Percentiles rank a stretch among this genome's conserved stretches.
Conservation (phyloP, 2,329 filamentous ascomycete species). For the Penicillium brasilianum region DNA sequence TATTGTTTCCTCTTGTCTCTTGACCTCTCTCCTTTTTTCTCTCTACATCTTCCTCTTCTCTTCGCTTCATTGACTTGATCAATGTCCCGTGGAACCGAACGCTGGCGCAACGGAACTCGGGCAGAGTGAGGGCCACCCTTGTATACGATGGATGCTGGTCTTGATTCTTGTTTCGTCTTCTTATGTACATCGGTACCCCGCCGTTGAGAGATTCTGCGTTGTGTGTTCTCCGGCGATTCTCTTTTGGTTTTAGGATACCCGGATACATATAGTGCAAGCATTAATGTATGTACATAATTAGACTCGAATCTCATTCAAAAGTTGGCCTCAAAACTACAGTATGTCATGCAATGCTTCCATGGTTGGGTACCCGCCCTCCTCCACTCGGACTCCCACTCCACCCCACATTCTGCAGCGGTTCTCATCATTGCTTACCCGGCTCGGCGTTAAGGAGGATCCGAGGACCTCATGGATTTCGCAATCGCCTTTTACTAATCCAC, state of each 20-base stretch:
- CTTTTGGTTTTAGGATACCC: slow-evolving; percentile 22
- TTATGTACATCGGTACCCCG: slow-evolving; percentile 26
- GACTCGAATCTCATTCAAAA: slow-evolving; percentile 27
- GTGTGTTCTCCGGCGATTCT: slow-evolving; percentile 11
- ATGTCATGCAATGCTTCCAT: no score
- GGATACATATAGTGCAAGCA: slow-evolving; percentile 32
- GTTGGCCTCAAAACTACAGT: slow-evolving; percentile 23
- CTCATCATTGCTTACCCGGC: slow-evolving; percentile 23
- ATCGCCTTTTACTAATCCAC: slow-evolving; percentile 33
- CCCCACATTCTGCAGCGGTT: slow-evolving; percentile 10
- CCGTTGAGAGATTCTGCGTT: slow-evolving; percentile 14
- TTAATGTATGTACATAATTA: slow-evolving; percentile 42
- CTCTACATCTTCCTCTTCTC: slow-evolving; percentile 16
- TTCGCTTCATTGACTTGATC: slow-evolving; percentile 15
- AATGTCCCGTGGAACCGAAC: slow-evolving; percentile 23
- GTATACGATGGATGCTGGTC: slow-evolving; percentile 15
- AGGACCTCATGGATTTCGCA: slow-evolving; percentile 20
- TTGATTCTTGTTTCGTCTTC: slow-evolving; percentile 25
- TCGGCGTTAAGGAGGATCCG: slow-evolving; percentile 17
- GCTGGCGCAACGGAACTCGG: slow-evolving; percentile 30
- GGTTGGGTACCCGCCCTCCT: neutral
- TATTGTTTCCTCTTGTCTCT: slow-evolving; percentile 21
- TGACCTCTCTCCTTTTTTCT: slow-evolving; percentile 7
- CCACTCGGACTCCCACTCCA: neutral
- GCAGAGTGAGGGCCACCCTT: slow-evolving; percentile 14